Conservation (phyloP, 345 rosid species). For the Boechera retrofracta region DNA sequence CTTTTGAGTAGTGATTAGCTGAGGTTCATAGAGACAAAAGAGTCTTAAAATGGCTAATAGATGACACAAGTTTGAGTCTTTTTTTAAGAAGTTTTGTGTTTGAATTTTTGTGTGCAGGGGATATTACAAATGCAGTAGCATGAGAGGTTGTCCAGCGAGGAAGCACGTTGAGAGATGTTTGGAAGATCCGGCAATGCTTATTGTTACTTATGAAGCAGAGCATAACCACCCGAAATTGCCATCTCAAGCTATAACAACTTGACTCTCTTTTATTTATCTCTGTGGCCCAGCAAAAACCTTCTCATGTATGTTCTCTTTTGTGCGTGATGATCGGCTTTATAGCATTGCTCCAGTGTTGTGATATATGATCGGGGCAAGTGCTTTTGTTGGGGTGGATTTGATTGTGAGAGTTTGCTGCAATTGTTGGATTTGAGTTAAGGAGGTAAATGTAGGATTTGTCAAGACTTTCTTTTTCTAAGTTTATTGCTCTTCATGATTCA, state of each 20-base stretch:
- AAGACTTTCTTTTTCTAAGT: slow-evolving; percentile 24
- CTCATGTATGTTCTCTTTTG: slow-evolving; percentile 21
- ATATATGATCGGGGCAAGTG: slow-evolving; percentile 26
- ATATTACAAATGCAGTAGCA: slow-evolving; percentile 97
- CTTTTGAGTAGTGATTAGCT: background rate
- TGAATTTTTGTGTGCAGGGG: slow-evolving; percentile 62
- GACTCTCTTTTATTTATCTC: slow-evolving; percentile 26
- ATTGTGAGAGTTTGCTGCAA: slow-evolving; percentile 20
- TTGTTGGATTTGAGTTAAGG: slow-evolving; percentile 17
- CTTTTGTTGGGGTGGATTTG: slow-evolving; percentile 23
- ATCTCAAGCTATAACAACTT: slow-evolving; percentile 70
- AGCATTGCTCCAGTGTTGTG: slow-evolving; percentile 28
- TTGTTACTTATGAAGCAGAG: slow-evolving; percentile 94
- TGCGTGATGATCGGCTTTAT: slow-evolving; percentile 15
- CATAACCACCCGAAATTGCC: slow-evolving; percentile 80
- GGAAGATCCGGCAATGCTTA: slow-evolving; percentile 92
- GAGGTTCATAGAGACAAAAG: background rate
- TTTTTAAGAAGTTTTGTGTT: slow-evolving; percentile 12
- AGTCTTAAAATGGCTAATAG: background rate
- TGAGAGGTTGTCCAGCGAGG: slow-evolving; percentile 99
- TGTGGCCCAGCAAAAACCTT: slow-evolving; percentile 10
- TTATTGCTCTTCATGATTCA: slow-evolving; percentile 19
- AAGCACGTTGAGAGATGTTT: slow-evolving; percentile 97
- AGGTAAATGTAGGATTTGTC: slow-evolving; percentile 31
- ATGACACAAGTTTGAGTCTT: slow-evolving; percentile 10